Evolutionary conservation across 2,329 filamentous ascomycete genomes (phyloP), one percentile per base, ranked within the genome.

Genomic region (Ceratocystis cubensis): DNA sequence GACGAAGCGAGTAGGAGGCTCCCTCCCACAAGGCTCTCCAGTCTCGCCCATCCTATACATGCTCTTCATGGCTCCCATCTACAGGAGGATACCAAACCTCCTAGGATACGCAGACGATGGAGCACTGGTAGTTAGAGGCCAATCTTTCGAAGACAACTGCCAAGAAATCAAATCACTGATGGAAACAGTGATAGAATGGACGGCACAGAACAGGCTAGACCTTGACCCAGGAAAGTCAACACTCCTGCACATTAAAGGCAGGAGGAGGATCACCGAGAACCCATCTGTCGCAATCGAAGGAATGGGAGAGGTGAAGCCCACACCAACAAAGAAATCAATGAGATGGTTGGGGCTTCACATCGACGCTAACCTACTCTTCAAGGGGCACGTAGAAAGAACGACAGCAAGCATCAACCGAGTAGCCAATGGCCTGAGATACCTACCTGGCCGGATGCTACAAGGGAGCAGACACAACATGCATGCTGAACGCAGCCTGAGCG

Each of bases 221-320:
- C 2, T 74, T 72, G 67, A 68, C 69, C 28, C 25, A 0, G 28
- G 63, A 33, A 33, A 33, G 1, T 33, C 30, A 33, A 33, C 30
- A 33, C 30, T 33, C 30, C 30, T 33, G 30, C 30, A 33, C 30
- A 33, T 33, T 5, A 33, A 33, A 3, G 30, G 30, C 30, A 33
- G 30, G 1, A 33, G 65, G 7, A 20, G 46, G 1, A 45, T 61
- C n/a, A 8, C 53, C 0, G 45, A 63, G 7, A 45, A 63, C 1
- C 45, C 45, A 7, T 4, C 45, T 3, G 4, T 50, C 17, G 8
- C 17, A 2, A 10, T 50, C 0, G 46, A 50, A 3, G 46, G 46
- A 6, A 3, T 50, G 1, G 46, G 17, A 3, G 8, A 17, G 3
- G 17, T 50, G 7, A 8, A 50, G 1, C 46, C 46, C 45, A 48